Evolutionary conservation across 148 eudicot species (phyloP), one percentile per base, ranked within the genome.

Genomic region (Vaccinium macrocarpon): DNA sequence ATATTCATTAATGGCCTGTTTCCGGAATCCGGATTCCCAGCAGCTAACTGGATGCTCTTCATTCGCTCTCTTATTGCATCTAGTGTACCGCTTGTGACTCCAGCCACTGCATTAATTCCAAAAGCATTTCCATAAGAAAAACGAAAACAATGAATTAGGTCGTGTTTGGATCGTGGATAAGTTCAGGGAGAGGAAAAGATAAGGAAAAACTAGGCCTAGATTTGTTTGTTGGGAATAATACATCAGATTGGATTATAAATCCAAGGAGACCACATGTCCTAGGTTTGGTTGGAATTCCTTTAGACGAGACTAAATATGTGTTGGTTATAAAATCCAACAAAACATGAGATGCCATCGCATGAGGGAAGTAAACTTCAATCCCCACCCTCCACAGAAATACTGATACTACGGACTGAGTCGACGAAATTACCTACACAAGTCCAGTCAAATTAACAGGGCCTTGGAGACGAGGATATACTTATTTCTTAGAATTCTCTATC

Each of bases 51-150:
- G 66, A 97, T 97, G 90, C 93, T 93, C 91, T 93, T 97, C 99
- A 97, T 91, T 82, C 99, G 87, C 80, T 97, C 99, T 88, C 98
- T 91, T 72, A 97, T 97, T 16, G 96, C 99, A 87, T 97, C 98
- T 51, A 97, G 86, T 2, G 95, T 89, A 77, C 98, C 99, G 52
- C 87, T 90, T 11, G 89, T 84, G 79, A 95, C 99, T 92, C 91
- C 86, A 87, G 35, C 52, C 74, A 59, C 46, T 14, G 46, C 32
- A 82, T 25, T 81, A 56, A 13, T 32, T 56, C 48, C 8, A 48
- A 48, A 61, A 42, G 42, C 38, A 49, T 53, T 57, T 35, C 13
- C 6, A 12, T 50, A 72, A 15, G 14, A 49, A 56, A 32, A 49
- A 35, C 5, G 77, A 75, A 10, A 0, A 27, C 73, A 25, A 13